A percentile compares a stretch with the other conserved stretches of the same genome.
These are phyloP conservation scores for Suillus spraguei DNA, from an alignment of 768 basidiomycete species.

Conservation along the genomic window DNA sequence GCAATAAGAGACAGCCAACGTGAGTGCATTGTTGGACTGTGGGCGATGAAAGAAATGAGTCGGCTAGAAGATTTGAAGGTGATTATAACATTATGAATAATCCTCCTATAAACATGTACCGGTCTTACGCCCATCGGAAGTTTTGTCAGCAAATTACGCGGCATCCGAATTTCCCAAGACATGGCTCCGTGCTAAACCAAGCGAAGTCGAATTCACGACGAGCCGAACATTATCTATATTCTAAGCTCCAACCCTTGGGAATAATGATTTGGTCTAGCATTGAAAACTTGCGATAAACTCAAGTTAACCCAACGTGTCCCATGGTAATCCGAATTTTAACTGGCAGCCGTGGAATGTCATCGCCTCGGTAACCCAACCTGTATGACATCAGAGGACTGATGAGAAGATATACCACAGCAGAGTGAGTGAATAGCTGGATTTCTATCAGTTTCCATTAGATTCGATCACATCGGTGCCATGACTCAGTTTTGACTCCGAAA, in stretches of 20 bases:
- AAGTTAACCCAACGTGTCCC: too few species aligned
- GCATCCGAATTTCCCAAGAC: background rate
- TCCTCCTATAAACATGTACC: background rate
- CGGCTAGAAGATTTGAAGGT: background rate
- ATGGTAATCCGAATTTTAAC: too few species aligned
- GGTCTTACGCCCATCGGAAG: slow-evolving; percentile 2
- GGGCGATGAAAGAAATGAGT: background rate
- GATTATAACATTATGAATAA: slow-evolving; percentile 3
- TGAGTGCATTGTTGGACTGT: slow-evolving; percentile 18
- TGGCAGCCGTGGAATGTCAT: background rate
- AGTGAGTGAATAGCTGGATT: too few species aligned
- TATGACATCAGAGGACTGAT: too few species aligned
- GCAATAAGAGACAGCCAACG: slow-evolving; percentile 1
- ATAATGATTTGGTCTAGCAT: too few species aligned
- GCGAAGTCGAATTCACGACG: too few species aligned
- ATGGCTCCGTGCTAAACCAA: background rate
- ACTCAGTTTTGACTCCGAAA: too few species aligned
- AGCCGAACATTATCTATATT: too few species aligned
- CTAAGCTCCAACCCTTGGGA: too few species aligned
- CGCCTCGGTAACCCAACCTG: background rate
- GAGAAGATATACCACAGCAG: too few species aligned
- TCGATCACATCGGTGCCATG: background rate
- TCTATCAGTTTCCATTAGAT: background rate
- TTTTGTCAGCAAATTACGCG: slow-evolving; percentile 10
- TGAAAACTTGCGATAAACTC: too few species aligned